phyloP scores from a whole-genome alignment of 768 basidiomycete species.

The Pseudohyphozyma bogoriensis region DNA sequence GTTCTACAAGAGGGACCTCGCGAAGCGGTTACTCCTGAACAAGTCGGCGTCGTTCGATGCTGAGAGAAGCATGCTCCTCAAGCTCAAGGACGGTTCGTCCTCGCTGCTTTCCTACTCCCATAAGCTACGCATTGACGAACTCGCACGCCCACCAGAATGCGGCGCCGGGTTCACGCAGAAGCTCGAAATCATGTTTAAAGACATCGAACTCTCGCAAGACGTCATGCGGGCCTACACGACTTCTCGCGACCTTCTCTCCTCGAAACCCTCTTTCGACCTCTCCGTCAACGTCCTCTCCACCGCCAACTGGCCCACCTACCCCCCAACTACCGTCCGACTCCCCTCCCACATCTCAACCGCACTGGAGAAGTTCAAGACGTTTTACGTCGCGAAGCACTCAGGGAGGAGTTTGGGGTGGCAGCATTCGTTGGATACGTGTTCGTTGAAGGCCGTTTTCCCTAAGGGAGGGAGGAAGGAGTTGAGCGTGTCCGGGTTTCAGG shows the following conservation, averaged over 20 bases:
- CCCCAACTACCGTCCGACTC: conserved; percentile 42
- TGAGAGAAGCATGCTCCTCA: conserved; percentile 71
- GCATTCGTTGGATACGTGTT: conserved; percentile 73
- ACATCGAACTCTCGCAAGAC: conserved; percentile 50
- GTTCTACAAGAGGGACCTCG: conserved; percentile 77
- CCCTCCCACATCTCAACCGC: conserved; percentile 61
- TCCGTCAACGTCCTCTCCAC: conserved; percentile 74
- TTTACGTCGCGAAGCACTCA: conserved; percentile 70
- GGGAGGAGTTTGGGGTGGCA: conserved; percentile 73
- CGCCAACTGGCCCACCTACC: conserved; percentile 64
- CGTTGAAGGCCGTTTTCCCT: conserved; percentile 59
- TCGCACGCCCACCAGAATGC: conserved; percentile 51
- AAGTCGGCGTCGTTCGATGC: conserved; percentile 78
- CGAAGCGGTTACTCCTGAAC: conserved; percentile 75
- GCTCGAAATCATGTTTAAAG: conserved; percentile 69
- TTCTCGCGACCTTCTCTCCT: background rate
- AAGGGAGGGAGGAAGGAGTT: conserved; percentile 60
- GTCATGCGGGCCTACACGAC: conserved; percentile 55
- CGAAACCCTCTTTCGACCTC: conserved; percentile 43
- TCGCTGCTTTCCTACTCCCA: background rate
- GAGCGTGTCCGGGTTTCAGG: conserved; percentile 81
- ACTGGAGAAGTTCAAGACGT: conserved; percentile 52
- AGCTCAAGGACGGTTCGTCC: conserved; percentile 65
- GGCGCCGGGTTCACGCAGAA: conserved; percentile 83
- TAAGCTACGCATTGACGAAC: background rate